These are phyloP conservation scores for Gossypium schwendimanii DNA, from an alignment of 441 rosid species.

Conservation along the genomic window DNA sequence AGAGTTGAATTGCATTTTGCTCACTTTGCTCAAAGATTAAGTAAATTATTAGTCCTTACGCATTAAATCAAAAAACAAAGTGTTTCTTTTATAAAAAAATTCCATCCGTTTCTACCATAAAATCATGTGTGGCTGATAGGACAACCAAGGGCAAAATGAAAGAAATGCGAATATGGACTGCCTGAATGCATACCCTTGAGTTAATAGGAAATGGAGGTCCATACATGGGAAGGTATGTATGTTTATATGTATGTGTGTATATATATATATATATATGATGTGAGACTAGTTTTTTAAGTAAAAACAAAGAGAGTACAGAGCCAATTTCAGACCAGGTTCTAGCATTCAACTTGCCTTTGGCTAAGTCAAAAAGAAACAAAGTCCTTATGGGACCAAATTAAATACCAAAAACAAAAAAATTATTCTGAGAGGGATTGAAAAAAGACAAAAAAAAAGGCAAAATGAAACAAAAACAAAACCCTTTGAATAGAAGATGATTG, in stretches of 20 bases:
- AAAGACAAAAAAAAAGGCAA: neutral
- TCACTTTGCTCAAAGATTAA: too few relatives aligned
- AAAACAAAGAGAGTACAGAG: neutral
- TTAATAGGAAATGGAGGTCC: neutral
- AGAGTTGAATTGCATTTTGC: too few relatives aligned
- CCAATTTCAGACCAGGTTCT: neutral
- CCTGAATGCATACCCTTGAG: neutral
- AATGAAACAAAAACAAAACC: constrained; percentile 9
- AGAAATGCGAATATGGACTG: neutral
- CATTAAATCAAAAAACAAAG: too few relatives aligned
- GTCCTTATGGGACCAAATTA: constrained; percentile 18
- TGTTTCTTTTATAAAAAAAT: too few relatives aligned
- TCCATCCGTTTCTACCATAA: too few relatives aligned
- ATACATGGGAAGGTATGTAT: too few relatives aligned
- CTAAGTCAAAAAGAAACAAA: constrained; percentile 8
- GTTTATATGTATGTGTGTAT: too few relatives aligned
- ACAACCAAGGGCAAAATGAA: too few relatives aligned
- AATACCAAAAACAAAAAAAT: neutral
- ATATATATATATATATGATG: neutral
- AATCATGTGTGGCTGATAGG: too few relatives aligned
- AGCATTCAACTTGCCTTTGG: constrained; percentile 12
- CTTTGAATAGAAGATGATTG: neutral
- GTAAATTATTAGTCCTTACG: too few relatives aligned
- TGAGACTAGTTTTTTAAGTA: neutral
- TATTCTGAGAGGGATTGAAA: neutral